Percentiles rank a stretch among this genome's conserved stretches.
These are phyloP conservation scores for Gamsiella multidivaricata DNA, from an alignment of 192 early-diverging fungal genomes.

Conservation along the genomic window DNA sequence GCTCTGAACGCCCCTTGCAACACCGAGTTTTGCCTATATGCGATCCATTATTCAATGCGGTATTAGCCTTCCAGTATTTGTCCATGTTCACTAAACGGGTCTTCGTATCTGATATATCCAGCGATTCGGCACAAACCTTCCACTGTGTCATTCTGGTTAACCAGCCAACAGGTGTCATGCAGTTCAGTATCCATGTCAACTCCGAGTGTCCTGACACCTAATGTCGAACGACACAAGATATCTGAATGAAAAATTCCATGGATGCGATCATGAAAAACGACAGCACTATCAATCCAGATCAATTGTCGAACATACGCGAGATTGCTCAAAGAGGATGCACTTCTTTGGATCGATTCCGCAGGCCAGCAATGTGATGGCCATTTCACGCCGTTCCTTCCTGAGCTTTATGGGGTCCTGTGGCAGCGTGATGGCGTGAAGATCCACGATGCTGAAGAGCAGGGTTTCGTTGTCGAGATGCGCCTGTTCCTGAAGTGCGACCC, in stretches of 20 bases:
- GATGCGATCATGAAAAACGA: background rate
- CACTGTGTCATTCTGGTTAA: slow-evolving; percentile 96
- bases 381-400: slow-evolving; percentile 72
- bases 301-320: slow-evolving; percentile 58
- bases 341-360: slow-evolving; percentile 83
- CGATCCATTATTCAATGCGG: too few relatives aligned
- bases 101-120: background rate
- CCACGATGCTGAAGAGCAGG: slow-evolving; percentile 83
- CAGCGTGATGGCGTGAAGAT: slow-evolving; percentile 90
- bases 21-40: slow-evolving; percentile 58
- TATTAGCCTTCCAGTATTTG: too few relatives aligned
- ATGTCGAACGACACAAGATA: too few relatives aligned
- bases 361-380: slow-evolving; percentile 82
- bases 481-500: slow-evolving; percentile 79
- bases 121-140: slow-evolving; percentile 70
- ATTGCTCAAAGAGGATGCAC: slow-evolving; percentile 87
- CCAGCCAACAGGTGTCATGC: slow-evolving; percentile 89
- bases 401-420: slow-evolving; percentile 74
- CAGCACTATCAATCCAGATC: slow-evolving; percentile 1
- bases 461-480: slow-evolving; percentile 38
- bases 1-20: slow-evolving; percentile 50
- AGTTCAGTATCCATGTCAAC: slow-evolving; percentile 87
- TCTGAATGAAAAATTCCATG: too few relatives aligned
- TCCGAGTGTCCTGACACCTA: slow-evolving; percentile 81
- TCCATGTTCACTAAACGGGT: background rate